Conservation (phyloP, 805 yeast genomes). For the Teunomyces panamensis region DNA sequence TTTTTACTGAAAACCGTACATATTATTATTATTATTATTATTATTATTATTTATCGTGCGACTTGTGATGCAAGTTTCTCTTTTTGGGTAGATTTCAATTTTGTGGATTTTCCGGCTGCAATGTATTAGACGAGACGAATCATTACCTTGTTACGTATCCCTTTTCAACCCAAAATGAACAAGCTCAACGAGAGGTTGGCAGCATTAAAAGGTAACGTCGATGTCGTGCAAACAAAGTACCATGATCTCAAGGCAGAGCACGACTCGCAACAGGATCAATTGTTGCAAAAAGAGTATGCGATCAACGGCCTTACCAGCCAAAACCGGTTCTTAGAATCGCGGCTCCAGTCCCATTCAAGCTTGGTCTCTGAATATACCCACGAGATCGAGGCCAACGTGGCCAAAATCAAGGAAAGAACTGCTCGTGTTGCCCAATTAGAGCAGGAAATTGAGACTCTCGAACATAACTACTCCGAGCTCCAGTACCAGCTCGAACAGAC, state of each 20-base stretch:
- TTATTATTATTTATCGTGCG: not conserved
- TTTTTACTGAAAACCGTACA: not conserved
- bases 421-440: slow-evolving; percentile 4
- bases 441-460: slow-evolving; percentile 11
- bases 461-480: slow-evolving; percentile 9
- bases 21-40: slow-evolving; percentile 2
- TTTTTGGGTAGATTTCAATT: not conserved
- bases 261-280: slow-evolving; percentile 7
- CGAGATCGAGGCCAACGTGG: slow-evolving; percentile 6
- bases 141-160: not conserved
- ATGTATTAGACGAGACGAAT: not conserved
- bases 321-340: slow-evolving; percentile 8
- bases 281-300: slow-evolving; percentile 14
- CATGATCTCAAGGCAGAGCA: slow-evolving; percentile 11
- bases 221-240: slow-evolving; percentile 10
- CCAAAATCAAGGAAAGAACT: slow-evolving; percentile 4
- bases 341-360: slow-evolving; percentile 6
- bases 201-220: slow-evolving; percentile 10
- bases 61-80: not conserved
- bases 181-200: slow-evolving; percentile 13
- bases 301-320: slow-evolving; percentile 9
- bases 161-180: slow-evolving; percentile 9
- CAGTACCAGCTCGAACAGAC: not conserved
- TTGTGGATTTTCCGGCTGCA: not conserved
- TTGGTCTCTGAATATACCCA: not conserved